Conservation (phyloP, 2,329 filamentous ascomycete genomes). For the Hypoxylon sp. region DNA sequence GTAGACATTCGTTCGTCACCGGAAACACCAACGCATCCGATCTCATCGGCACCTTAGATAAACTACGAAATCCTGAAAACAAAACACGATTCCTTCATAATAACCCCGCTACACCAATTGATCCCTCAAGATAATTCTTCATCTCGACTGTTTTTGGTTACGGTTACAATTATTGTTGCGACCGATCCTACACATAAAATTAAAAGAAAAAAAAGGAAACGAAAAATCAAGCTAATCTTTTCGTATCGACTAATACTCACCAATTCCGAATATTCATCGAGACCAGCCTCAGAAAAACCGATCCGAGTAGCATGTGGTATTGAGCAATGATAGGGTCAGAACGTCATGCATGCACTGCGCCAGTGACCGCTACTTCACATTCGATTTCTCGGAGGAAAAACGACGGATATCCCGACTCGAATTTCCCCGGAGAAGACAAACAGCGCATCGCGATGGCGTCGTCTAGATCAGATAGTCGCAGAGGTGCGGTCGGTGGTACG, state of each 20-base stretch:
- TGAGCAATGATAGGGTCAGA: constrained; percentile 41
- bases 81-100: constrained; percentile 36
- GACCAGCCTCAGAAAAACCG: constrained; percentile 9
- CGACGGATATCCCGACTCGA: constrained; percentile 9
- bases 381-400: constrained; percentile 20
- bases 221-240: no score
- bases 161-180: constrained; percentile 41
- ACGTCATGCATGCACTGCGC: constrained; percentile 41
- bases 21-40: constrained; percentile 30
- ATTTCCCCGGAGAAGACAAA: constrained; percentile 11
- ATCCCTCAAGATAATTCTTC: constrained; percentile 30
- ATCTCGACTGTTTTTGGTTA: constrained; percentile 39
- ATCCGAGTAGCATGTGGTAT: constrained; percentile 39
- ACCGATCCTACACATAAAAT: constrained; percentile 30
- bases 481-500: constrained; percentile 21
- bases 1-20: constrained; percentile 45
- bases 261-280: constrained; percentile 9
- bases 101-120: constrained; percentile 35
- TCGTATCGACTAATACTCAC: constrained; percentile 11
- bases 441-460: constrained; percentile 30
- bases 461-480: constrained; percentile 11
- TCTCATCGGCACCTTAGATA: constrained; percentile 15
- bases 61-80: constrained; percentile 23
- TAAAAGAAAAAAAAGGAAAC: constrained; percentile 36
- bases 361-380: constrained; percentile 29